Base-by-base conservation (phyloP, 1,139 yeast species). In the Taiozyma onychis region DNA sequence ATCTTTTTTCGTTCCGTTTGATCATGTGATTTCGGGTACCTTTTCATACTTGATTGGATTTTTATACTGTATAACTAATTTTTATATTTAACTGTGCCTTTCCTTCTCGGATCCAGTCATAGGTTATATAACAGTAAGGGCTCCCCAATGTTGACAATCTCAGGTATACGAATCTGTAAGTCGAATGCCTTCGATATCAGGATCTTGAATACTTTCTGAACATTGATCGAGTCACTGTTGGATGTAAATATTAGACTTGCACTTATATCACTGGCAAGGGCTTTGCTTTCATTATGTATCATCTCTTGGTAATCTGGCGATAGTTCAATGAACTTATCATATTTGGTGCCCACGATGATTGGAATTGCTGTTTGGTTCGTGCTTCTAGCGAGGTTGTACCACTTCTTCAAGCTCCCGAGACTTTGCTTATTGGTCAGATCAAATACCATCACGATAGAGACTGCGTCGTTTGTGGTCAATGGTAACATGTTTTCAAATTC, bases 401-500 rank as follows among this genome's bases (percentile, higher is more conserved):
- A 93, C 62, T 91, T 97, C 65, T 89, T 88, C 48, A 93, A 78
- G 16, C 95, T 85, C 62, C 88, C 88, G 49, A 93, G 74, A 0
- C 97, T 89, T 18, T 91, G 81, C 59, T 88, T 88, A 46, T 97
- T 76, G 2, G 97, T 88, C 53, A 93, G 73, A 69, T 93, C 99
- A 72, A 95, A 93, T 85, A 89, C 83, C 64, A 91, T 91, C 49
- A 95, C 75, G 37, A 93, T 82, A 2, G 97, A 97, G 11, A 91
- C 96, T 1, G 99, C 96, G 56, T 93, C 97, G 57, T 88, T 85
- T 14, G 96, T 87, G 10, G 95, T 97, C 53, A 93, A 72, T 26
- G 98, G 97, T 47, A 95, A 73, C 99, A 93, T 93, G 66, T 93
- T 93, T 53, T 91, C 90, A 67, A 91, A 93, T 67, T 95, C 99